Evolutionary conservation across 208 protist species (phyloP).

Genomic region (Trypanosoma caninum): DNA sequence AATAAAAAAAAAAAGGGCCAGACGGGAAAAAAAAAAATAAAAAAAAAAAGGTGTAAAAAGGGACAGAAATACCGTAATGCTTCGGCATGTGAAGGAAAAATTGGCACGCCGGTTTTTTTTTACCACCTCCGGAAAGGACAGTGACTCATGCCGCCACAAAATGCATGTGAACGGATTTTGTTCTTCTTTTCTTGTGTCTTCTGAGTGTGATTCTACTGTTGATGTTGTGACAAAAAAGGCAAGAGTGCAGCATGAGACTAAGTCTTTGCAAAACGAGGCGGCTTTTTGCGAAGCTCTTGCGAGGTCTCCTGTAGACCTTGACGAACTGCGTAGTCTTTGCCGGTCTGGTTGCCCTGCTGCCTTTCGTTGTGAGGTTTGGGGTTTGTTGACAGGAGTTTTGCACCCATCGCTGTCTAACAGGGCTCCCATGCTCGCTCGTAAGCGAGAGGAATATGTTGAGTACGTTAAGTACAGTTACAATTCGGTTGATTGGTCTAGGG

Average conservation of each 20-base stretch:
- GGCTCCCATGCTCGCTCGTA: slow-evolving; percentile 34
- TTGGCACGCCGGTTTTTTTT: background rate
- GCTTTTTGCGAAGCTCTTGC: slow-evolving; percentile 29
- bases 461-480: slow-evolving; percentile 52
- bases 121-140: background rate
- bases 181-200: background rate
- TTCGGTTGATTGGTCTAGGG: slow-evolving; percentile 53
- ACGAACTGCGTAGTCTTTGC: slow-evolving; percentile 42
- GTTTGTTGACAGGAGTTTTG: slow-evolving; percentile 54
- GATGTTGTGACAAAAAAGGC: slow-evolving; percentile 16
- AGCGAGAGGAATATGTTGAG: slow-evolving; percentile 50
- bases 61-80: background rate
- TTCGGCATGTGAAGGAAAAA: slow-evolving; percentile 10
- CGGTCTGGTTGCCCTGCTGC: slow-evolving; percentile 51
- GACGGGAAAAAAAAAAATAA: no score
- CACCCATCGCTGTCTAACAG: slow-evolving; percentile 34
- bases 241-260: background rate
- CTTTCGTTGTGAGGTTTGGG: slow-evolving; percentile 58
- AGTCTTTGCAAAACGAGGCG: slow-evolving; percentile 7
- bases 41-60: background rate
- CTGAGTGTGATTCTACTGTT: slow-evolving; percentile 4
- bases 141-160: background rate
- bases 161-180: slow-evolving; percentile 10
- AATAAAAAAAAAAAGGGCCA: slow-evolving; percentile 2
- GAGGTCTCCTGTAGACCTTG: slow-evolving; percentile 31